A percentile compares a stretch with the other conserved stretches of the same genome.
Conservation (phyloP, 495 filamentous ascomycete species). For the Viridothelium virens region DNA sequence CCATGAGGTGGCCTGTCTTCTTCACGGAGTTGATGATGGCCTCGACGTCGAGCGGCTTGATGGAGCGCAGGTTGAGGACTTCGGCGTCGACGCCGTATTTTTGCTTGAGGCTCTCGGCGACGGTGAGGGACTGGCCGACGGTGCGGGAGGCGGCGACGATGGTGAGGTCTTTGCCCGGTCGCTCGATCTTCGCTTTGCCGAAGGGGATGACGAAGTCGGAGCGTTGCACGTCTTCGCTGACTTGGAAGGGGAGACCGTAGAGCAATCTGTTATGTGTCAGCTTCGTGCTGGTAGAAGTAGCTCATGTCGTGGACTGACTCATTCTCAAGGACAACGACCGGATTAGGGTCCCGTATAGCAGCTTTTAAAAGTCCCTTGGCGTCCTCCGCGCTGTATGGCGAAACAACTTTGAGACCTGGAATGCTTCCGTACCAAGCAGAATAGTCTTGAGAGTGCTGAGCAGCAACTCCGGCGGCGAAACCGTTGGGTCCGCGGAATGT, state of each 20-base stretch:
- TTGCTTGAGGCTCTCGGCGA: conserved; percentile 82
- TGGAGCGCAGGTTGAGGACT: conserved; percentile 93
- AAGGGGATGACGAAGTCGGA: conserved; percentile 92
- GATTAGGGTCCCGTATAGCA: conserved; percentile 96
- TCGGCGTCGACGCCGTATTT: conserved; percentile 94
- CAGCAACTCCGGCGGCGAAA: conserved; percentile 89
- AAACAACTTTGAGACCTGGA: conserved; percentile 92
- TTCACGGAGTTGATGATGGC: conserved; percentile 92
- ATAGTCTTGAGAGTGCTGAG: conserved; percentile 98
- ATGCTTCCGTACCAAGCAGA: conserved; percentile 98
- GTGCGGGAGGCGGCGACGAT: conserved; percentile 90
- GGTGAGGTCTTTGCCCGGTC: conserved; percentile 88
- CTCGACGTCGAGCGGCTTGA: conserved; percentile 95
- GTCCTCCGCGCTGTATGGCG: conserved; percentile 93
- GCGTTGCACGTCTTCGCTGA: conserved; percentile 91
- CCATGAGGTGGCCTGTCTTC: conserved; percentile 90
- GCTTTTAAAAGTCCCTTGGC: conserved; percentile 97
- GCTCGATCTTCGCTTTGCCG: conserved; percentile 98
- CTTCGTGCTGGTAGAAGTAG: not conserved
- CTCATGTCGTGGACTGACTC: conserved; percentile 49
- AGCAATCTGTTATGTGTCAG: conserved; percentile 53
- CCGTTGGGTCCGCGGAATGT: conserved; percentile 99
- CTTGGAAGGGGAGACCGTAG: conserved; percentile 88
- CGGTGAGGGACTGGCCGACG: conserved; percentile 84
- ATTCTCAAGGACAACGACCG: conserved; percentile 90